These are phyloP conservation scores for Candolleomyces eurysporus DNA, from an alignment of 768 basidiomycete species.

Conservation along the genomic window DNA sequence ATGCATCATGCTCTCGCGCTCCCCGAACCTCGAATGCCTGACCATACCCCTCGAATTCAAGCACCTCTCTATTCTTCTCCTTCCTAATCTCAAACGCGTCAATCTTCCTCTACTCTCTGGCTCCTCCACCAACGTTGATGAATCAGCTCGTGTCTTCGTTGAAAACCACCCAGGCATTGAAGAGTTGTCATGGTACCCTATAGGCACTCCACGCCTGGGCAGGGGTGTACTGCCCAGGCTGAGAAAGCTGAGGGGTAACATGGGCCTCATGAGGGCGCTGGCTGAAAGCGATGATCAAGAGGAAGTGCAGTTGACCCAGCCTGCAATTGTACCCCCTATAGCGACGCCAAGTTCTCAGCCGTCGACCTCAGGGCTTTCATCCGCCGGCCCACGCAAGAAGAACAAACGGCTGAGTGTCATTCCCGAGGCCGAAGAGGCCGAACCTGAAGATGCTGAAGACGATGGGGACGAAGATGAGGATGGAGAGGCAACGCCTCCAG, in stretches of 20 bases:
- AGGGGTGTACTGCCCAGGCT: slow-evolving; percentile 40
- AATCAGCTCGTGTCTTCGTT: slow-evolving; percentile 37
- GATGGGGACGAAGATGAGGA: neutral
- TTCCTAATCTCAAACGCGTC: slow-evolving; percentile 41
- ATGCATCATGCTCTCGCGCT: slow-evolving; percentile 24
- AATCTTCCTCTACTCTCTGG: slow-evolving; percentile 42
- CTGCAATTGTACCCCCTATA: neutral
- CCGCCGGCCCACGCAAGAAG: neutral
- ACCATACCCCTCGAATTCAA: slow-evolving; percentile 47
- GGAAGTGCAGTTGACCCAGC: neutral
- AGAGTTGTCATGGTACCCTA: slow-evolving; percentile 45
- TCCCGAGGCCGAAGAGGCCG: slow-evolving; percentile 2
- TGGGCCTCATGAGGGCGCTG: slow-evolving; percentile 33
- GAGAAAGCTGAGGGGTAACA: slow-evolving; percentile 33
- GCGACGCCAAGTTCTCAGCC: neutral
- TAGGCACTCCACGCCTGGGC: slow-evolving; percentile 30
- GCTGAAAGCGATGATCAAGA: slow-evolving; percentile 12
- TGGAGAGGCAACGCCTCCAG: neutral
- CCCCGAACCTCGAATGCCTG: slow-evolving; percentile 35
- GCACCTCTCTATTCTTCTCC: slow-evolving; percentile 31
- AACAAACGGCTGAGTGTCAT: slow-evolving; percentile 6
- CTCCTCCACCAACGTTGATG: slow-evolving; percentile 30
- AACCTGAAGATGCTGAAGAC: slow-evolving; percentile 4
- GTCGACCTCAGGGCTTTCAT: neutral
- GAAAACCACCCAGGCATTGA: slow-evolving; percentile 45